Base-by-base conservation (phyloP, 225 moss, liverwort and hornwort species). In the Marchantia polymorpha region DNA sequence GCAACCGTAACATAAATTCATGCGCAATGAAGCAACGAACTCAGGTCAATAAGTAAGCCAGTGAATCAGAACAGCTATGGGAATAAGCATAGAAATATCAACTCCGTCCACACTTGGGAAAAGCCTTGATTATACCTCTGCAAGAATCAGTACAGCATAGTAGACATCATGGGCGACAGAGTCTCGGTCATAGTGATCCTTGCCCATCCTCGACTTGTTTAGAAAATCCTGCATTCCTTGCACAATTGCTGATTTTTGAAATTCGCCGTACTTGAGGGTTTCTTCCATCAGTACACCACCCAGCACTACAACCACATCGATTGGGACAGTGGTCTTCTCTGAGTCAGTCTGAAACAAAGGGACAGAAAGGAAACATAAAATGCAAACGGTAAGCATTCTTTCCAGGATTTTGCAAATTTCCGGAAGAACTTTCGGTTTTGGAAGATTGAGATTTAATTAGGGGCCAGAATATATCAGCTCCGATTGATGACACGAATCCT, bases 171-270 rank as follows among this genome's bases (percentile, higher is more conserved):
- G 97, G 76, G 91, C 93, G 26, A 99, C 74, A 6, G 82, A 82
- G 65, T 99, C 97, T 65, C 94, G 89, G 84, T 99, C 94, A 77
- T 88, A 91, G 52, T 95, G 94, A 63, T 99, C 97, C 80, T 99
- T 99, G 53, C 97, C 94, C 93, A 92, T 90, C 83, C 92, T 92
- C 7, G 90, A 77, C 88, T 93, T 92, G 88, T 93, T 99, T 51
- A 99, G 75, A 48, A 91, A 92, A 64, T 95, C 93, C 85, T 99
- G 94, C 90, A 99, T 81, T 15, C 94, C 94, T 83, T 99, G 92
- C 6, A 92, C 85, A 71, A 99, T 80, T 14, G 84, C 75, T 26
- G 80, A 90, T 84, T 92, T 93, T 82, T 93, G 89, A 67, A 99
- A 99, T 54, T 93, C 92, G 15, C 97, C 97, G 83, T 83, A 91